phyloP scores from a whole-genome alignment of 2,329 filamentous ascomycete genomes.

The Verticillium nonalfalfae region DNA sequence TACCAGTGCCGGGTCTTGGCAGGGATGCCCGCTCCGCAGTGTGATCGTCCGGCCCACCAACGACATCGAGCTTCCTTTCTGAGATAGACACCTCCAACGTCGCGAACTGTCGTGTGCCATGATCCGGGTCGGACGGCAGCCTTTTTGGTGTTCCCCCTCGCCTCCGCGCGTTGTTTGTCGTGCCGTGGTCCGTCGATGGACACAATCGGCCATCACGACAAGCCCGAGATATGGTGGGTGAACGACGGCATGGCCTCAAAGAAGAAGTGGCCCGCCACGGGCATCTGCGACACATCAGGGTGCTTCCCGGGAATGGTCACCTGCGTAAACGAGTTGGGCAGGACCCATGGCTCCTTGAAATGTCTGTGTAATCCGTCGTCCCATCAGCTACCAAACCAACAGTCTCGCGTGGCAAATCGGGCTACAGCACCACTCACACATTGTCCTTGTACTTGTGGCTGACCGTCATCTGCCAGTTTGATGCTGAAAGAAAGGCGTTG shows the following conservation, averaged over 20 bases:
- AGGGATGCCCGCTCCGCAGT: not conserved
- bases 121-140: not conserved
- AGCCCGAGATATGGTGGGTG: not conserved
- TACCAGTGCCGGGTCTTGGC: not conserved
- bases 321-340: slow-evolving; percentile 2
- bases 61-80: not conserved
- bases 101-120: not conserved
- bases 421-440: slow-evolving; percentile 2
- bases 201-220: not conserved
- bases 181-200: too few species aligned
- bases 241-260: not conserved
- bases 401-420: not conserved
- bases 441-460: slow-evolving; percentile 9
- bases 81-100: not conserved
- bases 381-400: not conserved
- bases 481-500: slow-evolving; percentile 8
- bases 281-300: not conserved
- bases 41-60: not conserved
- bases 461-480: slow-evolving; percentile 7
- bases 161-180: too few species aligned
- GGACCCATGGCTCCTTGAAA: not conserved
- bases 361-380: not conserved
- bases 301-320: not conserved
- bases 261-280: not conserved
- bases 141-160: too few species aligned